Base-by-base conservation (phyloP, 768 basidiomycete genomes). In the Leccinum barrowsii region DNA sequence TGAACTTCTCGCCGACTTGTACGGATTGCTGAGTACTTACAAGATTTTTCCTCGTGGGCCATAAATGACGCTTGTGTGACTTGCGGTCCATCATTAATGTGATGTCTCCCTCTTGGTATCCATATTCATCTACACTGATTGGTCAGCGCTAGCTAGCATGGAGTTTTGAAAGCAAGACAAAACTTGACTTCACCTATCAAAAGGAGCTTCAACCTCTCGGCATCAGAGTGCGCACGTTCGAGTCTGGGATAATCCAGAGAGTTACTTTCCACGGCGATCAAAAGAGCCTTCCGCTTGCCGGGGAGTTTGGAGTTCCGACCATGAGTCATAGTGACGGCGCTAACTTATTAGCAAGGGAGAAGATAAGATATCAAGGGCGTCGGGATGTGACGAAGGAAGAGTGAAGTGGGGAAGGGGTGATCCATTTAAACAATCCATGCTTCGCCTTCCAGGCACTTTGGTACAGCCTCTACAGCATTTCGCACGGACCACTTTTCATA, bases 21-120 rank as follows among this genome's bases (percentile, higher is more conserved):
- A 34, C 15, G 12, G 24, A 58, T 46, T 15, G 13, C 0, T 21
- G 24, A 48, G 15, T 37, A 59, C 78, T 59, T 55, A 82, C 82
- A 54, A 84, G 79, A 50, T 80, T 81, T 1, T 42, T 65, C 46
- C 68, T 67, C 0, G 79, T 82, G 0, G 83, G 83, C 60, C 73
- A 71, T 1, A 67, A 53, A 34, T 74, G 59, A 28, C 0, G 26
- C 26, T 28, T 2, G 12, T 73, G 62, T 24, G 54, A 61, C 7
- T 52, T 48, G 42, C 63, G 59, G 59, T 84, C 80, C 42, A 80
- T 71, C 55, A 85, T 76, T 0, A 79, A 65, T 0, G 71, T 74
- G 22, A 84, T 77, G 50, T 82, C 65, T 4, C 73, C 68, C 0
- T 67, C 59, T 12, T 67, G 22, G 59, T 83, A 83, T 0, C 64